Evolutionary conservation across 2,329 filamentous ascomycete species (phyloP).

Genomic region (Aspergillus bombycis): DNA sequence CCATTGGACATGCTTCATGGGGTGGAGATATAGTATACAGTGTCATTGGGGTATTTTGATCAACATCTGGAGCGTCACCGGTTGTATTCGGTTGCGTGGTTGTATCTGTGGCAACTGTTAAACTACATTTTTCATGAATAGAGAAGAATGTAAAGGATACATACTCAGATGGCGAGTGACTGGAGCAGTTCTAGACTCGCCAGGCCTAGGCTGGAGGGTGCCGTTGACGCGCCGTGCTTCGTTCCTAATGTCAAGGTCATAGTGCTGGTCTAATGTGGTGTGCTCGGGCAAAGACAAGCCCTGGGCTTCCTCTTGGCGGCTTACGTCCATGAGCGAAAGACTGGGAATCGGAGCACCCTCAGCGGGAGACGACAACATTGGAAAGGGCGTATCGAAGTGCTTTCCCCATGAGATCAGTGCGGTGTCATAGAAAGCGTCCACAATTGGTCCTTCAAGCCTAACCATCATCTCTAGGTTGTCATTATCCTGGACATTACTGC

Average conservation of each 20-base stretch:
- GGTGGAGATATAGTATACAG: conserved; percentile 64
- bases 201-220: conserved; percentile 52
- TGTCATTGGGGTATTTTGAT: conserved; percentile 61
- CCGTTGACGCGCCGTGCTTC: conserved; percentile 67
- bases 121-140: background rate
- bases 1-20: conserved; percentile 67
- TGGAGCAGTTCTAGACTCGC: conserved; percentile 60
- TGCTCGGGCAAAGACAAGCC: conserved; percentile 49
- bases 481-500: conserved; percentile 77
- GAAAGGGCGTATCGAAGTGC: conserved; percentile 61
- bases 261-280: conserved; percentile 62
- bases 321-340: conserved; percentile 16
- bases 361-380: conserved; percentile 57
- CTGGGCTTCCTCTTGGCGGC: conserved; percentile 17
- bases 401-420: conserved; percentile 74
- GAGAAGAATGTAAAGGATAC: background rate
- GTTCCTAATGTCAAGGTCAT: conserved; percentile 62
- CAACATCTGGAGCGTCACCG: conserved; percentile 58
- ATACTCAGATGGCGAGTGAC: conserved; percentile 66
- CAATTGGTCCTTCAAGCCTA: conserved; percentile 74
- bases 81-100: conserved; percentile 56
- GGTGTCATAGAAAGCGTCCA: conserved; percentile 75
- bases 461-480: conserved; percentile 82
- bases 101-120: conserved; percentile 46
- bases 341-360: conserved; percentile 29